Percentiles rank a stretch among this genome's conserved stretches.
Conservation (phyloP, 2,329 filamentous ascomycete genomes). For the Escovopsis sp. region DNA sequence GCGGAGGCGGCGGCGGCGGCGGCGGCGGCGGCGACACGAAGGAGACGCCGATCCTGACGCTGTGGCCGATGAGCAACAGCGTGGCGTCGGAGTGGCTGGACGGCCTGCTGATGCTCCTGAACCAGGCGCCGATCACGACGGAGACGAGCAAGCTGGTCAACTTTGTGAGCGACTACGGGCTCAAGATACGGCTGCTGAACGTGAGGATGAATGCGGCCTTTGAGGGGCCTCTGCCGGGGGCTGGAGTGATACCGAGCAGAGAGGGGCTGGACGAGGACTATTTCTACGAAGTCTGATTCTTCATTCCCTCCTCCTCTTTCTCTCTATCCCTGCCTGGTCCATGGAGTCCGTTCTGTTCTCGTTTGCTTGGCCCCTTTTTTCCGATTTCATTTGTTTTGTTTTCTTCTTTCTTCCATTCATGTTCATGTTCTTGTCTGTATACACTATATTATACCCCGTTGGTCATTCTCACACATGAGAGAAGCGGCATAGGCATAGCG, state of each 20-base stretch:
- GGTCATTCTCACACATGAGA: slow-evolving; percentile 1
- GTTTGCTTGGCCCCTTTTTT: not conserved
- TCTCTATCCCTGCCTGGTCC: not conserved
- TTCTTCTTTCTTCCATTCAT: not conserved
- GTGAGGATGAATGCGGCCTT: slow-evolving; percentile 70
- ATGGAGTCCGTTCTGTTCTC: not conserved
- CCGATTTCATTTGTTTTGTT: not conserved
- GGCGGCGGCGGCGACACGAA: slow-evolving; percentile 18
- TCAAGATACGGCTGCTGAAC: slow-evolving; percentile 87
- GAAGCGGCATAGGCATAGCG: slow-evolving; percentile 6
- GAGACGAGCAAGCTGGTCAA: slow-evolving; percentile 85
- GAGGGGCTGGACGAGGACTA: slow-evolving; percentile 86
- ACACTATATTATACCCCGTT: slow-evolving; percentile 2
- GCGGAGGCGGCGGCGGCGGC: no score
- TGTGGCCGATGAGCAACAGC: slow-evolving; percentile 67
- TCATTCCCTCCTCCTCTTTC: not conserved
- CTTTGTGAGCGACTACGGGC: slow-evolving; percentile 74
- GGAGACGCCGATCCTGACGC: slow-evolving; percentile 66
- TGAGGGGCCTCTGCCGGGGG: slow-evolving; percentile 50
- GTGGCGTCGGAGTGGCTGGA: slow-evolving; percentile 94
- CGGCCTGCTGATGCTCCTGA: slow-evolving; percentile 83
- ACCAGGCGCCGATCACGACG: slow-evolving; percentile 91
- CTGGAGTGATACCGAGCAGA: slow-evolving; percentile 63
- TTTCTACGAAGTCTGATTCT: slow-evolving; percentile 61
- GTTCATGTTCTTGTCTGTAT: slow-evolving; percentile 1